Conservation (phyloP, 345 rosid genomes). For the Eucalyptus albens region DNA sequence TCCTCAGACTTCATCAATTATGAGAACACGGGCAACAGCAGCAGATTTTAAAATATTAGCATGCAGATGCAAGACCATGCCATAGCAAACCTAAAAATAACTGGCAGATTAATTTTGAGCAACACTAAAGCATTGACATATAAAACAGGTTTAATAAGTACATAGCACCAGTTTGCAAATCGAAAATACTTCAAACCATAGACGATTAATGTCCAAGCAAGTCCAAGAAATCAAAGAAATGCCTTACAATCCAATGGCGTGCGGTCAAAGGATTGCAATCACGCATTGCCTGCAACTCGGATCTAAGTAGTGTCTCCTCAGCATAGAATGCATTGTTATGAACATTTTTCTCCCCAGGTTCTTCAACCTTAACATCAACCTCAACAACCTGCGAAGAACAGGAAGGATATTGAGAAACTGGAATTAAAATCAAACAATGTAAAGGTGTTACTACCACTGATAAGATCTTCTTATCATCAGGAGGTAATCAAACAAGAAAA, state of each 20-base stretch:
- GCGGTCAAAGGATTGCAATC: slow-evolving; percentile 72
- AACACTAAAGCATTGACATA: background rate
- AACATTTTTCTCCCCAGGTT: slow-evolving; percentile 70
- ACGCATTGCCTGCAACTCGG: slow-evolving; percentile 75
- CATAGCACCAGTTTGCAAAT: background rate
- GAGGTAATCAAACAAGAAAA: background rate
- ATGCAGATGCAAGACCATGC: background rate
- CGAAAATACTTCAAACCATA: background rate
- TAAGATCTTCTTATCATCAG: background rate
- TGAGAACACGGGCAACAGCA: background rate
- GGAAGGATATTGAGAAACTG: background rate
- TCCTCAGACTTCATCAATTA: background rate
- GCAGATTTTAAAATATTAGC: background rate
- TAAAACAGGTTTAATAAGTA: background rate
- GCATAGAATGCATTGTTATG: slow-evolving; percentile 90
- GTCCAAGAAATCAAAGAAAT: background rate
- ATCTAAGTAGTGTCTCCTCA: slow-evolving; percentile 60
- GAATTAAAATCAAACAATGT: background rate
- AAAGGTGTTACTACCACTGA: background rate
- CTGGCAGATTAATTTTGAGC: background rate
- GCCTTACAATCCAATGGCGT: slow-evolving; percentile 89
- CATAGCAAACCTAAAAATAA: background rate
- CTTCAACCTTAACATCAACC: slow-evolving; percentile 63
- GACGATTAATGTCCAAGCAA: background rate
- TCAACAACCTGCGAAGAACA: slow-evolving; percentile 56